Evolutionary conservation across 768 basidiomycete species (phyloP), one percentile per base, ranked within the genome.

Genomic region (Suillus americanus): DNA sequence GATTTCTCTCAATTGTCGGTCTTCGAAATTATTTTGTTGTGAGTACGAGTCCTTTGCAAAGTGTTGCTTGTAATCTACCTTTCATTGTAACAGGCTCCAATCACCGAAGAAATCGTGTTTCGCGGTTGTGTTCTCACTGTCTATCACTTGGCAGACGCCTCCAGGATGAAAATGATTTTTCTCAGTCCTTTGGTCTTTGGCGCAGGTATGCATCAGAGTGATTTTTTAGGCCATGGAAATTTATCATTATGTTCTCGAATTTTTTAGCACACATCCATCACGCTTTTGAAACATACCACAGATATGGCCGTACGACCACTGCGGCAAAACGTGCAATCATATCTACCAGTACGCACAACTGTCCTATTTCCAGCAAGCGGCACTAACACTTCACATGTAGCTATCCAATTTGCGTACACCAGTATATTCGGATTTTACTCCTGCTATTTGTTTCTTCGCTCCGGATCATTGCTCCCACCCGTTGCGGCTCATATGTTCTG

Each of bases 41-140:
- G 62, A 25, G 81, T 74, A 35, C 12, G 6, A 59, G 38, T 10
- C 18, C 10, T 53, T 59, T 53, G 61, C 13, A 45, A 64, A 67
- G 37, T 41, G 7, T 30, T 28, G 12, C 28, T 20, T 59, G 10
- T 28, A 10, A 41, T 30, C 5, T 30, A 59, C 28, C n/a, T 51
- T 6, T 20, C 9, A 33, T 38, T 23, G 12, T 56, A 5, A 37
- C 65, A 95, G 94, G 95, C 85, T 4, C 97, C 97, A 0, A 75
- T 95, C 40, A 96, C 96, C 0, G 97, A 99, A 78, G 97, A 99
- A 75, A 64, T 97, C 30, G 92, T 94, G 9, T 99, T 97, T 73
- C 82, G 97, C 33, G 88, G 92, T 0, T 95, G 94, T 73, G 83
- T 97, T 35, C 80, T 97, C 23, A 80, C 89, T 2, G 82, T 88